Percentiles rank a stretch among this genome's conserved stretches.
These are phyloP conservation scores for Pseudognaphalium luteoalbum DNA, from an alignment of 129 eudicot genomes.

Conservation along the genomic window DNA sequence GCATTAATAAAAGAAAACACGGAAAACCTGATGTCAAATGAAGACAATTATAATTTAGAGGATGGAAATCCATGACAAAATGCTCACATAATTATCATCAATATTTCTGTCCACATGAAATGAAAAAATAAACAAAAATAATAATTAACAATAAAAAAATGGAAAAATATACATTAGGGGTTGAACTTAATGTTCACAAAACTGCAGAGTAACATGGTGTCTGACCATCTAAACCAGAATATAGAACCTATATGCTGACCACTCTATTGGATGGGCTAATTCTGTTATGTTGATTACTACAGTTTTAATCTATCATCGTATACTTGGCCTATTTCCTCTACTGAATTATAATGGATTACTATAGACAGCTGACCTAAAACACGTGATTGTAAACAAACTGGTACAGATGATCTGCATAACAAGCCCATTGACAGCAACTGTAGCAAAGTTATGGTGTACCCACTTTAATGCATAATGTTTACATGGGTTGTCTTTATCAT, in stretches of 20 bases:
- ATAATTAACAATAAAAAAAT: too few relatives aligned
- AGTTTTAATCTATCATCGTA: not conserved
- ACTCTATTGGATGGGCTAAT: not conserved
- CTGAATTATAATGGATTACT: not conserved
- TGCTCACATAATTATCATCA: not conserved
- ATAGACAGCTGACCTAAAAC: not conserved
- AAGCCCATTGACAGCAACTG: not conserved
- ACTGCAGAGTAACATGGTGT: slow-evolving; percentile 6
- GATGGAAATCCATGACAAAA: not conserved
- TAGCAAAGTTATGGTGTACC: not conserved
- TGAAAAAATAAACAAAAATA: not conserved
- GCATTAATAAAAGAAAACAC: not conserved
- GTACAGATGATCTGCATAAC: not conserved
- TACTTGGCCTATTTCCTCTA: not conserved
- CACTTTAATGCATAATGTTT: not conserved
- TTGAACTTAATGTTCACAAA: not conserved
- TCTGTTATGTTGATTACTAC: not conserved
- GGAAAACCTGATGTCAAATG: not conserved
- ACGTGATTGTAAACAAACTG: slow-evolving; percentile 1
- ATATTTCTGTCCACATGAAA: slow-evolving; percentile 1
- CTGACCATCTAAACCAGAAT: not conserved
- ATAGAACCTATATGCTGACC: not conserved
- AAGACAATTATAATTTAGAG: not conserved
- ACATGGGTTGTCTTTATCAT: not conserved
- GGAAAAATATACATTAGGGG: not conserved